Evolutionary conservation across 805 yeast species (phyloP), one percentile per base, ranked within the genome.

Genomic region (Yamadazyma endophytica): DNA sequence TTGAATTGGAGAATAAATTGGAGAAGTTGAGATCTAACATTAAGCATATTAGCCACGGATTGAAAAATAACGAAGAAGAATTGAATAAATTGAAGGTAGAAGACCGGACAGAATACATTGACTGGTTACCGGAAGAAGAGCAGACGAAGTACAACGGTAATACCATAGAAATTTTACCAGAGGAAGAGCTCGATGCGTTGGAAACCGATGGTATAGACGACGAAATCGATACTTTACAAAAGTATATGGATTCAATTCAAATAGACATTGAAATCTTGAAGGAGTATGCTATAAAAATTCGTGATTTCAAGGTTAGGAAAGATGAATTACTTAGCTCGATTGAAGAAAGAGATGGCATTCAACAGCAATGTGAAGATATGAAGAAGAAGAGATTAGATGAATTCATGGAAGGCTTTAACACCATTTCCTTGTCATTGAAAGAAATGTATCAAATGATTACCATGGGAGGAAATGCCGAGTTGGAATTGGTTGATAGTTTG

Each of bases 391-490:
- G 97, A 32, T 67, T 83, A 32, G 88, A 80, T 40, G 97, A 92
- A 55, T 92, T 92, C 50, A 88, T 88, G 95, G 77, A 75, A 40
- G 98, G 99, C 0, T 92, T 94, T 62, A 75, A 79, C 43, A 70
- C 78, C 13, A 92, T 92, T 17, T 87, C 97, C 1, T 67, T 79
- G 53, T 84, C 95, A 5, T 70, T 92, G 42, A 92, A 90, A 54
- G 96, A 87, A 48, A 89, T 92, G 97, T 92, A 92, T 50, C 95
- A 89, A 51, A 85, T 92, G 94, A 92, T 92, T 39, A 92, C 98
- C 1, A 88, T 90, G 94, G 98, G 98, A 17, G 99, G 99, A 20
- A 92, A 90, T 63, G 99, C 99, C 0, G 98, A 92, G 55, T 68
- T 92, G 21, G 99, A 92, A 55, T 70, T 90, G 26, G 97, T 88